phyloP scores from a whole-genome alignment of 2,329 filamentous ascomycete genomes.

The Fusarium humuli region DNA sequence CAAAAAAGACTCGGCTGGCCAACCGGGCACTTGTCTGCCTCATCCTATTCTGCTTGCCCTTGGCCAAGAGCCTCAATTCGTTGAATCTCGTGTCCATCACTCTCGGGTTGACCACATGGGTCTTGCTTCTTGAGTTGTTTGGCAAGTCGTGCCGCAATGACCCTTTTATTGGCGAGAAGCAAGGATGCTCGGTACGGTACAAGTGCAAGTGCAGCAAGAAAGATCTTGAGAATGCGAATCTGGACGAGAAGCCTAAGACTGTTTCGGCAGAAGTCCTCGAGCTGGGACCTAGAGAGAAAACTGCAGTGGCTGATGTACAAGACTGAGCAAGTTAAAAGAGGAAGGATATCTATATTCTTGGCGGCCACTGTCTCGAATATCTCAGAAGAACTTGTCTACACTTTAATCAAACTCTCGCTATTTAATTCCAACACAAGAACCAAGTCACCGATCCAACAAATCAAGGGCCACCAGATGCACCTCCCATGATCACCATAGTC shows the following conservation, averaged over 20 bases:
- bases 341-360: neutral
- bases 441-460: neutral
- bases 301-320: constrained; percentile 39
- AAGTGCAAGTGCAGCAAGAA: constrained; percentile 56
- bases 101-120: constrained; percentile 58
- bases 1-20: constrained; percentile 62
- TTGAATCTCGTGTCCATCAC: constrained; percentile 60
- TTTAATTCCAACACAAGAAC: neutral
- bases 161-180: constrained; percentile 56
- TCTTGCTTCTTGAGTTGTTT: constrained; percentile 62
- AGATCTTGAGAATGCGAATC: constrained; percentile 50
- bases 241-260: constrained; percentile 47
- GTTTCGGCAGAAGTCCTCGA: constrained; percentile 39
- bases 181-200: constrained; percentile 53
- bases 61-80: constrained; percentile 59
- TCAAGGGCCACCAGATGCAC: constrained; percentile 30
- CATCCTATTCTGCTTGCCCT: constrained; percentile 66
- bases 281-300: constrained; percentile 43
- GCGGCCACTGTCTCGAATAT: neutral
- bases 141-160: constrained; percentile 61
- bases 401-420: neutral
- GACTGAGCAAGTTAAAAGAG: constrained; percentile 12
- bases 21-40: constrained; percentile 63
- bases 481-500: constrained; percentile 57
- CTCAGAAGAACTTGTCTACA: neutral